These are phyloP conservation scores for Geranomyces variabilis DNA, from an alignment of 192 early-diverging fungal genomes.

Conservation along the genomic window DNA sequence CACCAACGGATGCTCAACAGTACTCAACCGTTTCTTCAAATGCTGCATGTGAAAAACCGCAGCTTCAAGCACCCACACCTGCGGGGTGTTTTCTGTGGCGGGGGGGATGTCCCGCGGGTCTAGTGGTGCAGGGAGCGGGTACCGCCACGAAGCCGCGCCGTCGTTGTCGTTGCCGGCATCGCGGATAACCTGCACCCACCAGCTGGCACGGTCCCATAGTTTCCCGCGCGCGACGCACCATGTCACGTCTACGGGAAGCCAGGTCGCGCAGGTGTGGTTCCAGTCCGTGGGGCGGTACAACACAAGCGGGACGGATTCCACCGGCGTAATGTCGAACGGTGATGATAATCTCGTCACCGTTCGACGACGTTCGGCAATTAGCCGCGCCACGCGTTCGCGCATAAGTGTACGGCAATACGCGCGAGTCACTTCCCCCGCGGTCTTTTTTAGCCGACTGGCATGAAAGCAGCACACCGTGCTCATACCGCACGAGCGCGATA, in stretches of 20 bases:
- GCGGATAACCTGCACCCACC: not conserved
- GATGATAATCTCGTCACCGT: too few species aligned
- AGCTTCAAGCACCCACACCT: not conserved
- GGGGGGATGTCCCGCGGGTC: not conserved
- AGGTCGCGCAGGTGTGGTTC: not conserved
- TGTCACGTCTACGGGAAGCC: not conserved
- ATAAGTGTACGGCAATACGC: not conserved
- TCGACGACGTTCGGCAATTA: not conserved
- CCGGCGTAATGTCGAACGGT: not conserved
- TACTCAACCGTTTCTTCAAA: conserved; percentile 3
- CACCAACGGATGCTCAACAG: not conserved
- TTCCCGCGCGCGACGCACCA: not conserved
- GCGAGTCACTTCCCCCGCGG: not conserved
- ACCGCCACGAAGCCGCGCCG: not conserved
- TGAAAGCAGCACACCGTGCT: not conserved
- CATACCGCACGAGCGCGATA: not conserved
- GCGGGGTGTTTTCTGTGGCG: not conserved
- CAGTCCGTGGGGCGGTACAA: not conserved
- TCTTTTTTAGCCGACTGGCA: not conserved
- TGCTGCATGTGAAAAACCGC: not conserved
- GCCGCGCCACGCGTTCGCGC: not conserved
- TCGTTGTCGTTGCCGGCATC: not conserved
- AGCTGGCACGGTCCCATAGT: not conserved
- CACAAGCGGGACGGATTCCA: not conserved
- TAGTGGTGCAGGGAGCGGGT: not conserved